Conservation (phyloP, 805 yeast genomes). For the Candida montana region DNA sequence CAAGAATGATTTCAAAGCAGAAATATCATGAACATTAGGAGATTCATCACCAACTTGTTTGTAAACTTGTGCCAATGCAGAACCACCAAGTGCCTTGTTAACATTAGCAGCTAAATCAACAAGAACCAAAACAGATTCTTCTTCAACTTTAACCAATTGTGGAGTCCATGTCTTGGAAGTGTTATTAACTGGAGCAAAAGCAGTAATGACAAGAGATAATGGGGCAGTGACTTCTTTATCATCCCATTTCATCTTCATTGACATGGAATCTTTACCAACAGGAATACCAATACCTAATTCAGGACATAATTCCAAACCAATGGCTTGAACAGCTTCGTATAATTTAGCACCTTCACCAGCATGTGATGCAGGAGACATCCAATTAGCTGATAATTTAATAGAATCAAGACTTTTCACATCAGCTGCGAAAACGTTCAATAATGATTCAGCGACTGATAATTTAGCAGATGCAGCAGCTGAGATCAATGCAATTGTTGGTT, state of each 20-base stretch:
- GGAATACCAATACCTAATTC: constrained; percentile 88
- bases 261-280: constrained; percentile 98
- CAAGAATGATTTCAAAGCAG: constrained; percentile 62
- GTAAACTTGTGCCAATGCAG: constrained; percentile 92
- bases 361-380: constrained; percentile 98
- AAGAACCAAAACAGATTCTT: constrained; percentile 60
- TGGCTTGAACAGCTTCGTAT: constrained; percentile 95
- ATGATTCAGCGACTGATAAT: constrained; percentile 92
- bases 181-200: constrained; percentile 81
- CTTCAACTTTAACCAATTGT: constrained; percentile 46
- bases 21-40: constrained; percentile 75
- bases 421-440: constrained; percentile 84
- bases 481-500: constrained; percentile 84
- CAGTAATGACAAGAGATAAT: constrained; percentile 81
- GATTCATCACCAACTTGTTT: constrained; percentile 76
- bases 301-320: constrained; percentile 92
- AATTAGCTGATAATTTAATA: constrained; percentile 89
- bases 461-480: constrained; percentile 89
- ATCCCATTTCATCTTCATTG: constrained; percentile 98
- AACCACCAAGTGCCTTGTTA: constrained; percentile 73
- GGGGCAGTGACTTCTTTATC: constrained; percentile 94
- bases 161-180: constrained; percentile 97
- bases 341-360: constrained; percentile 92
- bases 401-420: constrained; percentile 70
- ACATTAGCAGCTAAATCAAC: constrained; percentile 68